Evolutionary conservation across 1,284 basidiomycete species (phyloP), one percentile per base, ranked within the genome.

Genomic region (Wallemia hederae): DNA sequence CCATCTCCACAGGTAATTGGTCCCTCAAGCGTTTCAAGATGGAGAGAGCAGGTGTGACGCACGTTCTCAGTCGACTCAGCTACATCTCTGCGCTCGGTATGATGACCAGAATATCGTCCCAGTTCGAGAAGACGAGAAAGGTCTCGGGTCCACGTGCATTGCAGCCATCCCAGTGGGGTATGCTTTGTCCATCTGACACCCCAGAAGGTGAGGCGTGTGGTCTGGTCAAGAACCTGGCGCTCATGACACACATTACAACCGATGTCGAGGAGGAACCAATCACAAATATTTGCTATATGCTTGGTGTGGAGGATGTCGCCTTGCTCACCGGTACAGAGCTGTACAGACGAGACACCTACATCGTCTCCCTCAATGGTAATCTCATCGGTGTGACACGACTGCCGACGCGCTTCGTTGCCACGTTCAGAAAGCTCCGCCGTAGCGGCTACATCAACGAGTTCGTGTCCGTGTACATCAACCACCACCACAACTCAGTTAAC

Each of bases 241-340:
- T 98, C 55, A 99, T 98, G 91, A 98, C 96, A 1, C 96, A 99
- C 71, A 99, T 99, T 71, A 99, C 94, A 15, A 98, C 96, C 25
- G 94, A 98, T 70, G 90, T 92, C 22, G 90, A 94, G 63, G 94
- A 99, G 71, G 86, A 83, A 64, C 91, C 94, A 1, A 86, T 99
- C 63, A 80, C 88, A 66, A 78, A 81, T 63, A 75, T 97, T 56
- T 83, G 88, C 1, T 94, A 85, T 71, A 83, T 94, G 79, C 79
- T 98, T 27, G 96, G 94, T 28, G 84, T 94, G 24, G 91, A 98
- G 79, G 85, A 87, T 83, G 96, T 98, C 69, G 80, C 80, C 65
- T 76, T 91, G 34, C 80, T 85, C 58, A 97, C 92, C 26, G 94
- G 94, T 3, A 83, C 87, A 59, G 94, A 98, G 74, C 88, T 99